A percentile compares a stretch with the other conserved stretches of the same genome.
Conservation (phyloP, 2,329 filamentous ascomycete genomes). For the Alternaria hordeiaustralica region DNA sequence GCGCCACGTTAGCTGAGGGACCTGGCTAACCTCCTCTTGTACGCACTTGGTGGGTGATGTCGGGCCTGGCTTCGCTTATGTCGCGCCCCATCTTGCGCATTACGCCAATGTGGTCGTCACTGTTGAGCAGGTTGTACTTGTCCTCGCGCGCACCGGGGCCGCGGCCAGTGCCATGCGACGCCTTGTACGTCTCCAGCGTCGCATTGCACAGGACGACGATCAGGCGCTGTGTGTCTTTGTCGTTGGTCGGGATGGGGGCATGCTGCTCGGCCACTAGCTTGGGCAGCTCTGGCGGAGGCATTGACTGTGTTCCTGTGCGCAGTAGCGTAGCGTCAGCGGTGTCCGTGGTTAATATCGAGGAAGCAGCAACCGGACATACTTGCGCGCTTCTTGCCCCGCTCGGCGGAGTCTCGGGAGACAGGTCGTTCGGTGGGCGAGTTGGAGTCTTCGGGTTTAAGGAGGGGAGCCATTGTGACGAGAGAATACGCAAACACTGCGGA, state of each 20-base stretch:
- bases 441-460: slow-evolving; percentile 29
- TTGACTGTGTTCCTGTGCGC: slow-evolving; percentile 74
- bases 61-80: slow-evolving; percentile 95
- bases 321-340: slow-evolving; percentile 31
- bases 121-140: slow-evolving; percentile 97
- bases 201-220: slow-evolving; percentile 98
- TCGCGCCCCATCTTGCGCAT: slow-evolving; percentile 99
- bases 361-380: slow-evolving; percentile 36
- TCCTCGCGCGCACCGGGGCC: slow-evolving; percentile 76
- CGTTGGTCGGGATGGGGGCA: slow-evolving; percentile 78
- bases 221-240: slow-evolving; percentile 89
- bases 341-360: slow-evolving; percentile 16
- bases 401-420: slow-evolving; percentile 41
- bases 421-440: slow-evolving; percentile 22
- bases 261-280: slow-evolving; percentile 94
- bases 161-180: slow-evolving; percentile 73
- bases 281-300: slow-evolving; percentile 88
- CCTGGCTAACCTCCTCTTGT: slow-evolving; percentile 9
- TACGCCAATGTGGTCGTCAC: slow-evolving; percentile 97
- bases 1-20: slow-evolving; percentile 28
- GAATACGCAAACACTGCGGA: not conserved
- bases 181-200: slow-evolving; percentile 96
- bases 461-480: slow-evolving; percentile 25
- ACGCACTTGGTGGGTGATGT: slow-evolving; percentile 97
- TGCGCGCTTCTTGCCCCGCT: slow-evolving; percentile 46